A percentile compares a stretch with the other conserved stretches of the same genome.
phyloP scores from a whole-genome alignment of 2,329 filamentous ascomycete species.

The Alternaria arborescens region DNA sequence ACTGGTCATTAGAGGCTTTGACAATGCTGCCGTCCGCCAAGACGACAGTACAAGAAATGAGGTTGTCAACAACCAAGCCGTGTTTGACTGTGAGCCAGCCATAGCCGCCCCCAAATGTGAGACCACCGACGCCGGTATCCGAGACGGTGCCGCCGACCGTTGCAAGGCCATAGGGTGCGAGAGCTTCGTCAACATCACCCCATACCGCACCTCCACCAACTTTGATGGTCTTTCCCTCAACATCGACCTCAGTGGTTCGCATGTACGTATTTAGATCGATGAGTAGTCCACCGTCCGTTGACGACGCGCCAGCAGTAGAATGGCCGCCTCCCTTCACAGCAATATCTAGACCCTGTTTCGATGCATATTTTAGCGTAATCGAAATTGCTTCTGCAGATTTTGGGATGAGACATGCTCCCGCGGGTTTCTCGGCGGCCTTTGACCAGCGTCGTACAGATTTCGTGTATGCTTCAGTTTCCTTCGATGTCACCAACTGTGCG shows the following conservation, averaged over 20 bases:
- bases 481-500: conserved; percentile 10
- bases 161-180: conserved; percentile 15
- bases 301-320: conserved; percentile 18
- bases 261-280: conserved; percentile 18
- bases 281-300: conserved; percentile 17
- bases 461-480: conserved; percentile 10
- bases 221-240: conserved; percentile 9
- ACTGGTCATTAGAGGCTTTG: conserved; percentile 40
- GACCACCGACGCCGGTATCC: conserved; percentile 53
- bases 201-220: conserved; percentile 16
- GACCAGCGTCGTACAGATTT: conserved; percentile 16
- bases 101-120: conserved; percentile 65
- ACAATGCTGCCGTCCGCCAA: conserved; percentile 58
- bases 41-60: conserved; percentile 61
- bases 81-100: conserved; percentile 63
- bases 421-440: conserved; percentile 15
- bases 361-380: conserved; percentile 16
- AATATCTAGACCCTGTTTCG: conserved; percentile 13
- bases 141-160: conserved; percentile 15
- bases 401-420: conserved; percentile 13
- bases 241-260: conserved; percentile 13
- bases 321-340: conserved; percentile 19
- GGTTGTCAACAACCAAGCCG: conserved; percentile 63
- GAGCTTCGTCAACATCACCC: conserved; percentile 16
- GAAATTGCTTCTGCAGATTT: conserved; percentile 15